A percentile compares a stretch with the other conserved stretches of the same genome.
phyloP scores from a whole-genome alignment of 2,329 filamentous ascomycete species.

The Talaromyces verruculosus region DNA sequence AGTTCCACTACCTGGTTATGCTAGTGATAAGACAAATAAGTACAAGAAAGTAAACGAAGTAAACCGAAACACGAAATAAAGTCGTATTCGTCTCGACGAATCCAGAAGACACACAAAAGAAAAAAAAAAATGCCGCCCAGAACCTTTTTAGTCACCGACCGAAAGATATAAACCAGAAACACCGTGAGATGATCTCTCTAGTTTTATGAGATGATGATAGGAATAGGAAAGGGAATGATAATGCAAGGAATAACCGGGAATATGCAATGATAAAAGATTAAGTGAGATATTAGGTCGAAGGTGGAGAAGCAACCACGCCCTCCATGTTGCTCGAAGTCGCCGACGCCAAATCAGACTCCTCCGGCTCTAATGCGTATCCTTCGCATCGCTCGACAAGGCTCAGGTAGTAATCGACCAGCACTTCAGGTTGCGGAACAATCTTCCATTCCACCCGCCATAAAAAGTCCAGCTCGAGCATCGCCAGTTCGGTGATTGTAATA shows the following conservation, averaged over 20 bases:
- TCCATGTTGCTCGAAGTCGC: constrained; percentile 7
- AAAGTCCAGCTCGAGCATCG: constrained; percentile 89
- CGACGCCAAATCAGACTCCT: background rate
- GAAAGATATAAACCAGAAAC: background rate
- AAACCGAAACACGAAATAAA: background rate
- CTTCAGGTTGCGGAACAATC: constrained; percentile 93
- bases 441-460: constrained; percentile 91
- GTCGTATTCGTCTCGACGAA: background rate
- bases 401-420: constrained; percentile 88
- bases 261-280: background rate
- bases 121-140: background rate
- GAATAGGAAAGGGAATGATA: background rate
- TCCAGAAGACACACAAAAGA: background rate
- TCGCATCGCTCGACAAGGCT: constrained; percentile 72
- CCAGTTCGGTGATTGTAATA: constrained; percentile 84
- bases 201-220: constrained; percentile 9
- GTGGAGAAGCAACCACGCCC: background rate
- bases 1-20: background rate
- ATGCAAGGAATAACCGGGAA: background rate
- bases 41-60: constrained; percentile 5
- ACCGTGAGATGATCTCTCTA: constrained; percentile 10
- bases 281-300: background rate
- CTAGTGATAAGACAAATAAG: constrained; percentile 5
- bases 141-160: background rate
- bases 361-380: constrained; percentile 55